phyloP scores from a whole-genome alignment of 2,329 filamentous ascomycete genomes.

The Domatiomyces globalis region DNA sequence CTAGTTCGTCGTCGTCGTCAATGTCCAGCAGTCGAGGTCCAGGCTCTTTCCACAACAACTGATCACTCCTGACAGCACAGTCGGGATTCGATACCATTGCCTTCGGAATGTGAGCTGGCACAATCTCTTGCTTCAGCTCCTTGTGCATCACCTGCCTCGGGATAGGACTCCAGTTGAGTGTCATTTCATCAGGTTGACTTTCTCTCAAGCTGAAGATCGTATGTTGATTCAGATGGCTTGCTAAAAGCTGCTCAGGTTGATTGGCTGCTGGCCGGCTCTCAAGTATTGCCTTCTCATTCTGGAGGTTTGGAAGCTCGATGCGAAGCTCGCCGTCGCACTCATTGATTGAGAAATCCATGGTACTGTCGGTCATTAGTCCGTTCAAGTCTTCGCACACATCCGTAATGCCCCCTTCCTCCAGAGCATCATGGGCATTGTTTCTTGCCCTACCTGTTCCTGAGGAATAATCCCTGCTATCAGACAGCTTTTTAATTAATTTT shows the following conservation, averaged over 20 bases:
- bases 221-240: background rate
- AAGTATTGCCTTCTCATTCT: background rate
- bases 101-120: background rate
- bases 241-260: conserved; percentile 1
- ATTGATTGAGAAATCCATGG: background rate
- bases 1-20: conserved; percentile 7
- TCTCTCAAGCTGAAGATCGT: background rate
- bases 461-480: no score
- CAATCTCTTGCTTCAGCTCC: conserved; percentile 2
- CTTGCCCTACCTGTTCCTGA: no score
- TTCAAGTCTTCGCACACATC: background rate
- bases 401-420: no score
- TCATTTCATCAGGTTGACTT: background rate
- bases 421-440: no score
- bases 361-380: background rate
- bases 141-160: background rate
- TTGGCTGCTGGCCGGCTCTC: background rate
- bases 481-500: no score
- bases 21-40: conserved; percentile 11
- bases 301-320: background rate
- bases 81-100: background rate
- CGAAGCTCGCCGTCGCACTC: background rate
- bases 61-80: conserved; percentile 8
- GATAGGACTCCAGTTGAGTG: conserved; percentile 4
- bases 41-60: conserved; percentile 15